Conservation (phyloP, 257 asterid species). For the Marsdenia floribunda region DNA sequence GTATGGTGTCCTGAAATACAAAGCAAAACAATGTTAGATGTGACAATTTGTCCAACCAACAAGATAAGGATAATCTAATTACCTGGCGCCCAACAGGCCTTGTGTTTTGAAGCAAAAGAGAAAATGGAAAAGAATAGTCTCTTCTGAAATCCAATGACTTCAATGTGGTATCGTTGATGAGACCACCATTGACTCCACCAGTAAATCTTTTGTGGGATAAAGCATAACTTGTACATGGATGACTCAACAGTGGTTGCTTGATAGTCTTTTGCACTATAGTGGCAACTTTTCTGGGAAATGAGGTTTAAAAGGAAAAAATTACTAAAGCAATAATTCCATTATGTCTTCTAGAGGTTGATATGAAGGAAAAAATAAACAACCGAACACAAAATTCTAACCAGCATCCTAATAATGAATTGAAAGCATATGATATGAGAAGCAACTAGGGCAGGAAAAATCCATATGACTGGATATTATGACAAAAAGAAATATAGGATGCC, state of each 20-base stretch:
- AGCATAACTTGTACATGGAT: slow-evolving; percentile 37
- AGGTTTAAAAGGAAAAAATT: not conserved
- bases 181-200: slow-evolving; percentile 83
- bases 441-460: not conserved
- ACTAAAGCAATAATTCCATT: not conserved
- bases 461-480: not conserved
- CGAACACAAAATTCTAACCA: not conserved
- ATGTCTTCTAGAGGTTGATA: not conserved
- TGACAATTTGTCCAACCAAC: slow-evolving; percentile 18
- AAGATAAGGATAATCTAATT: slow-evolving; percentile 21
- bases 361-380: not conserved
- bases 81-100: slow-evolving; percentile 97
- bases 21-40: slow-evolving; percentile 25
- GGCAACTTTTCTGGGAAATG: slow-evolving; percentile 44
- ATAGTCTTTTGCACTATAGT: slow-evolving; percentile 35
- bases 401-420: not conserved
- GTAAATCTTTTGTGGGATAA: slow-evolving; percentile 66
- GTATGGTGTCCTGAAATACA: slow-evolving; percentile 84
- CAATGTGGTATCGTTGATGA: slow-evolving; percentile 65
- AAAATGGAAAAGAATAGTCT: slow-evolving; percentile 71
- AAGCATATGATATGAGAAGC: not conserved
- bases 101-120: slow-evolving; percentile 73
- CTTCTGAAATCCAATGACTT: slow-evolving; percentile 61
- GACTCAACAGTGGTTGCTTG: slow-evolving; percentile 50
- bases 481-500: not conserved